A percentile compares a stretch with the other conserved stretches of the same genome.
Conservation (phyloP, 225 moss, liverwort and hornwort genomes). For the Lunularia cruciata region DNA sequence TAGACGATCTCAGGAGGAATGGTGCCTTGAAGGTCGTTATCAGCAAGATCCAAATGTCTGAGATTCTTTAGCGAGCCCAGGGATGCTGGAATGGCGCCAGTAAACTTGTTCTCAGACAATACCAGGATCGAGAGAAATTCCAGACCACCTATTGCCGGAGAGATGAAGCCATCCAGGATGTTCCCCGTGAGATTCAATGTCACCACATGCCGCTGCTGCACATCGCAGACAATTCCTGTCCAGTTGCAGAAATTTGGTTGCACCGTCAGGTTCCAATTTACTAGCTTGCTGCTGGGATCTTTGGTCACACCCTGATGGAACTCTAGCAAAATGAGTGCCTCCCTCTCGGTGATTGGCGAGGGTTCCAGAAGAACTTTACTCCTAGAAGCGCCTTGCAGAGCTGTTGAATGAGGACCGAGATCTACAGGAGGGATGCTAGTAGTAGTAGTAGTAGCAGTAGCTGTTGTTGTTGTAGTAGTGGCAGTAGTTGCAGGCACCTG, state of each 20-base stretch:
- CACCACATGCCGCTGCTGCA: constrained; percentile 9
- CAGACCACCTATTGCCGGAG: constrained; percentile 23
- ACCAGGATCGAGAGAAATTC: constrained; percentile 10
- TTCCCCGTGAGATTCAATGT: constrained; percentile 29
- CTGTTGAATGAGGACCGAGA: not conserved
- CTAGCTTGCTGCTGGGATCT: constrained; percentile 21
- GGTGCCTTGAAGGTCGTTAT: constrained; percentile 31
- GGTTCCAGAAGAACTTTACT: not conserved
- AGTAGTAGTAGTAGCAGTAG: not conserved
- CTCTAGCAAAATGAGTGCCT: constrained; percentile 22
- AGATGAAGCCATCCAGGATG: constrained; percentile 23
- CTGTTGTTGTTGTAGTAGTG: too few relatives aligned
- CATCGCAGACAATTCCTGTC: constrained; percentile 29
- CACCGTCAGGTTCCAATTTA: constrained; percentile 22
- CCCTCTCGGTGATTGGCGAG: not conserved
- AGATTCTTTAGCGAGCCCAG: constrained; percentile 41
- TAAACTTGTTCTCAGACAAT: constrained; percentile 35
- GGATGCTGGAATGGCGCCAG: constrained; percentile 43
- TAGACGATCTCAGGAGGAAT: constrained; percentile 15
- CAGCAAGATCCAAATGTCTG: constrained; percentile 38
- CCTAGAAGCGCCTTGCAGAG: not conserved
- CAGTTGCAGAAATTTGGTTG: constrained; percentile 23
- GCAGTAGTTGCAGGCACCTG: not conserved
- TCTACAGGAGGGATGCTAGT: not conserved
- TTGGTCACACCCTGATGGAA: constrained; percentile 18